Evolutionary conservation across 768 basidiomycete genomes (phyloP), one percentile per base, ranked within the genome.

Genomic region (Boletales sp.): DNA sequence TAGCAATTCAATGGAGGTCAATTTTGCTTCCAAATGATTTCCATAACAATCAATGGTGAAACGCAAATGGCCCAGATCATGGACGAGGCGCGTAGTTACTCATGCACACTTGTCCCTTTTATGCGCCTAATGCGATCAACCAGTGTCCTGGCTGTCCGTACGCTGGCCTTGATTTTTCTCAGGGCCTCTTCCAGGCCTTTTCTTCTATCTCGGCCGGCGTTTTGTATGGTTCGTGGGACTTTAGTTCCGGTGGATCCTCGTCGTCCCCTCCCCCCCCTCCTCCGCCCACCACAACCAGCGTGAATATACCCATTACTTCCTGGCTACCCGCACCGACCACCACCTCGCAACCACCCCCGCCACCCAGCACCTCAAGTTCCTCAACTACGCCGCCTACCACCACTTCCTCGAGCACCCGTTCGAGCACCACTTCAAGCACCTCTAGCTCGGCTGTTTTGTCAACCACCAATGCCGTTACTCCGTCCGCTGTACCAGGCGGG

Each of bases 91-190:
- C 27, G 61, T 53, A 5, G 42, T 47, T 43, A 46, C 30, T 48
- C 43, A 10, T 39, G 7, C 18, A 21, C 10, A 21, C 21, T 21
- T 4, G 21, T 3, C 8, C 11, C 34, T 46, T 27, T 18, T 39
- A 8, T 12, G 8, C 24, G 38, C 40, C 8, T 30, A 45, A 40
- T 37, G 14, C n/a, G 21, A 4, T 9, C 27, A 34, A 21, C 47
- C 50, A 86, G 79, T 89, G 87, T 58, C 82, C 83, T 10, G 79
- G 79, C 30, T 91, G 89, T 64, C 80, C 81, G 4, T 71, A 61
- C 34, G 75, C 69, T 27, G 87, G 82, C 35, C 79, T 91, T 27
- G 90, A 92, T 68, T 67, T 90, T 41, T 82, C 83, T 11, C 57
- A 71, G 31, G 81, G 82, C 39, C 77, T 91, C 41, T 91, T 92